phyloP scores from a whole-genome alignment of 345 rosid genomes.

The Syzygium grande region DNA sequence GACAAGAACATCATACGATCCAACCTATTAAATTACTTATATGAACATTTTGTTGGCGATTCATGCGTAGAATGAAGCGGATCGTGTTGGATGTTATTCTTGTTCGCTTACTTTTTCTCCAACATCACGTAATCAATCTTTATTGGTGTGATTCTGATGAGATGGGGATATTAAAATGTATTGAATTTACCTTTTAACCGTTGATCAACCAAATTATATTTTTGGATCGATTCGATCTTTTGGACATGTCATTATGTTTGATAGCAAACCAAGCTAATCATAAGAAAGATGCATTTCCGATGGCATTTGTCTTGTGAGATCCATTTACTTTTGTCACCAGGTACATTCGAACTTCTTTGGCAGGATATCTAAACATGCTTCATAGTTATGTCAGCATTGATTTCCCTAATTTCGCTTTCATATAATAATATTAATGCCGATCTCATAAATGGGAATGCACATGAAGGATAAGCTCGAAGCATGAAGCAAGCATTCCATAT shows the following conservation, averaged over 20 bases:
- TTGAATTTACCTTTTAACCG: background rate
- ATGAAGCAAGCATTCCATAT: background rate
- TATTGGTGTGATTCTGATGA: background rate
- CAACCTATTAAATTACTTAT: background rate
- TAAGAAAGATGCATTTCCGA: background rate
- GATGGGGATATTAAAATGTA: background rate
- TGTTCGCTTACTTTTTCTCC: background rate
- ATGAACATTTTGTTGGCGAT: background rate
- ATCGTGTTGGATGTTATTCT: background rate
- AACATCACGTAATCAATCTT: background rate
- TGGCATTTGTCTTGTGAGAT: background rate
- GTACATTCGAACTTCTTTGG: background rate
- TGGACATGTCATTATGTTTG: background rate
- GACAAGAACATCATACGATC: background rate
- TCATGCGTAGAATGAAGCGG: background rate
- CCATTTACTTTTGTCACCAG: background rate
- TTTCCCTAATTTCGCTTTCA: background rate
- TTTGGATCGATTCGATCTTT: background rate
- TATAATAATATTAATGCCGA: background rate
- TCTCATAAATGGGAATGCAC: background rate
- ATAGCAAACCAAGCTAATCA: background rate
- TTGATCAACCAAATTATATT: background rate
- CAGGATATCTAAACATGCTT: background rate
- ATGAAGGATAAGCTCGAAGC: background rate
- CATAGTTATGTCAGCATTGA: background rate